Conservation (phyloP, 192 early-diverging fungal species). For the Rhizophagus clarus region DNA sequence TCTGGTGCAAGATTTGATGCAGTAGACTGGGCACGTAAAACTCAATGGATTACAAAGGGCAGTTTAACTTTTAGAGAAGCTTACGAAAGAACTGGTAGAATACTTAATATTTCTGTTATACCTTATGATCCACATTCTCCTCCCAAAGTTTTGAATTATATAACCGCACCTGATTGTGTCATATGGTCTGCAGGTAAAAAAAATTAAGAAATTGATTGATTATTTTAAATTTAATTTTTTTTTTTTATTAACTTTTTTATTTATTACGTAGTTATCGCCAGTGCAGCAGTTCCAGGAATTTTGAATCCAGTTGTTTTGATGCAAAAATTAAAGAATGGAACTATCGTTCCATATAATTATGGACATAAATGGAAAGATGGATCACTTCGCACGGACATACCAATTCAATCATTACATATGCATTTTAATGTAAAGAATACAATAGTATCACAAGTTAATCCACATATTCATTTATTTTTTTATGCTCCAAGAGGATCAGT, state of each 20-base stretch:
- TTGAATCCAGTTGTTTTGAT: constrained; percentile 82
- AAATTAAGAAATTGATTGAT: neutral
- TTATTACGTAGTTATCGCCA: constrained; percentile 64
- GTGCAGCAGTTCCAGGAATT: constrained; percentile 82
- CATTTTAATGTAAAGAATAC: constrained; percentile 87
- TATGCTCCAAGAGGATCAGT: constrained; percentile 76
- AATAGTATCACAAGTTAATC: constrained; percentile 85
- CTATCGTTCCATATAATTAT: constrained; percentile 75
- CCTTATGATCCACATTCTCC: constrained; percentile 73
- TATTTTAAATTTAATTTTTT: neutral
- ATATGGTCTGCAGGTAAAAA: constrained; percentile 75
- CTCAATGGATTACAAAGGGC: constrained; percentile 71
- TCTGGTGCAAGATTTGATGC: constrained; percentile 61
- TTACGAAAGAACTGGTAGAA: constrained; percentile 81
- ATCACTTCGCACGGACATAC: constrained; percentile 79
- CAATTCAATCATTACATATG: constrained; percentile 73
- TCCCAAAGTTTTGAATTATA: constrained; percentile 85
- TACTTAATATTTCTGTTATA: constrained; percentile 84
- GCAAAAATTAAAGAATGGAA: constrained; percentile 69
- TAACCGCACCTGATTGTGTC: constrained; percentile 85
- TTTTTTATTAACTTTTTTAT: neutral
- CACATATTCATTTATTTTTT: constrained; percentile 87
- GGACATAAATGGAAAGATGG: constrained; percentile 88
- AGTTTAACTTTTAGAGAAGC: constrained; percentile 91
- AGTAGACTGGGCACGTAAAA: constrained; percentile 66